Conservation (phyloP, 768 basidiomycete genomes). For the Tricholoma matsutake region DNA sequence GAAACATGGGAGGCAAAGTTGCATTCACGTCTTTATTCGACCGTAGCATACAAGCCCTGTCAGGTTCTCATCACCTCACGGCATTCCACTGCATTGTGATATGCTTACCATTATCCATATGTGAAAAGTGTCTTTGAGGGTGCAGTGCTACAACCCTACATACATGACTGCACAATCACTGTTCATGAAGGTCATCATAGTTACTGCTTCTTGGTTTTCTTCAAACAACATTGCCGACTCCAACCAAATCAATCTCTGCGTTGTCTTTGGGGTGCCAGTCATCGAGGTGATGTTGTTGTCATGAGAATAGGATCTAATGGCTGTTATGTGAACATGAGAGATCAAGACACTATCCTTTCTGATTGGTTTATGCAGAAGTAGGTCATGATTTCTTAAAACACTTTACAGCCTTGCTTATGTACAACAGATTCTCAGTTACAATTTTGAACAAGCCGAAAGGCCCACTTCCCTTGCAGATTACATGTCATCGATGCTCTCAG, state of each 20-base stretch:
- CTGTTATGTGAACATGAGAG: slow-evolving; percentile 1
- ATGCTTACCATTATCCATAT: not conserved
- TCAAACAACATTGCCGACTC: not conserved
- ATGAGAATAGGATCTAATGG: slow-evolving; percentile 1
- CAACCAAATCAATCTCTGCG: not conserved
- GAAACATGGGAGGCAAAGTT: not conserved
- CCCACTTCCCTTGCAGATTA: not conserved
- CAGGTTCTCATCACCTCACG: not conserved
- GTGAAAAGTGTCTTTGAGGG: slow-evolving; percentile 1
- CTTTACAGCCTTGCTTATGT: not conserved
- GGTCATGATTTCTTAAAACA: not conserved
- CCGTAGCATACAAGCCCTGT: not conserved
- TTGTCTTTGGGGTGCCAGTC: not conserved
- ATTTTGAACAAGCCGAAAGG: not conserved
- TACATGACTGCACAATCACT: no score
- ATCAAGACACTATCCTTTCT: slow-evolving; percentile 1
- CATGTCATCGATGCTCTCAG: not conserved
- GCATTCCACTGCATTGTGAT: not conserved
- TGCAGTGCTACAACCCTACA: not conserved
- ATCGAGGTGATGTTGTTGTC: not conserved
- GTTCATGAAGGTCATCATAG: slow-evolving; percentile 1
- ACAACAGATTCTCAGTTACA: not conserved
- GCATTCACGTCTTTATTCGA: not conserved
- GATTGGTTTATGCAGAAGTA: slow-evolving; percentile 2
- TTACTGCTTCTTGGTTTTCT: not conserved